Percentiles rank a stretch among this genome's conserved stretches.
Evolutionary conservation across 2,329 filamentous ascomycete species (phyloP).

Genomic region (Fonsecaea pedrosoi): DNA sequence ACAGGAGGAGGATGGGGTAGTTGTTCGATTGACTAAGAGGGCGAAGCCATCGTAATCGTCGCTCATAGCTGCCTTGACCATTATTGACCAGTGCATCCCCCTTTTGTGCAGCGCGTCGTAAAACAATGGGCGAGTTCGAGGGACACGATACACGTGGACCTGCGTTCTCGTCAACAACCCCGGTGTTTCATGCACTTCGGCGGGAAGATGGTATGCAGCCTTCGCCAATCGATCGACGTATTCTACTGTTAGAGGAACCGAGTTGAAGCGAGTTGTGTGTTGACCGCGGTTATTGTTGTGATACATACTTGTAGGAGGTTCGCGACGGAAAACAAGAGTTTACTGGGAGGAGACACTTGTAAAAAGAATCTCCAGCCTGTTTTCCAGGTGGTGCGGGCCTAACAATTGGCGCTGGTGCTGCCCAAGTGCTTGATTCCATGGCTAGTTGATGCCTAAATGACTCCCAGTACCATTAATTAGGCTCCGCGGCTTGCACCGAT

Average conservation of each 20-base stretch:
- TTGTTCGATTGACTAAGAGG: background rate
- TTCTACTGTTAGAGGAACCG: background rate
- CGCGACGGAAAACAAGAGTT: background rate
- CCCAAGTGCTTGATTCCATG: background rate
- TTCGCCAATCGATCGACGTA: conserved; percentile 2
- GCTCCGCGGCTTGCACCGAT: too few relatives aligned
- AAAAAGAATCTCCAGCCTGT: background rate
- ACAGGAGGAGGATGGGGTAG: background rate
- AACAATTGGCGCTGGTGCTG: background rate
- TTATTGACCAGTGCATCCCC: background rate
- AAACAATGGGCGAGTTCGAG: conserved; percentile 6
- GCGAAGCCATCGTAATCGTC: background rate
- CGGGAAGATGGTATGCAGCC: background rate
- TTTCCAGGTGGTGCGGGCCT: background rate
- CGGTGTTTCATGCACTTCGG: background rate
- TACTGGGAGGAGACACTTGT: too few relatives aligned
- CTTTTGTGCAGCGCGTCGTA: conserved; percentile 13
- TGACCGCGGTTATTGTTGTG: background rate
- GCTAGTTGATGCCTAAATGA: background rate
- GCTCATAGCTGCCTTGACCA: background rate
- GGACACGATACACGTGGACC: background rate
- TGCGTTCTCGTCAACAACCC: background rate
- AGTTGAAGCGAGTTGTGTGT: background rate
- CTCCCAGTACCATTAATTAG: background rate
- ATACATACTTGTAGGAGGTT: background rate